Base-by-base conservation (phyloP, 805 yeast genomes). In the Wickerhamiella cacticola region DNA sequence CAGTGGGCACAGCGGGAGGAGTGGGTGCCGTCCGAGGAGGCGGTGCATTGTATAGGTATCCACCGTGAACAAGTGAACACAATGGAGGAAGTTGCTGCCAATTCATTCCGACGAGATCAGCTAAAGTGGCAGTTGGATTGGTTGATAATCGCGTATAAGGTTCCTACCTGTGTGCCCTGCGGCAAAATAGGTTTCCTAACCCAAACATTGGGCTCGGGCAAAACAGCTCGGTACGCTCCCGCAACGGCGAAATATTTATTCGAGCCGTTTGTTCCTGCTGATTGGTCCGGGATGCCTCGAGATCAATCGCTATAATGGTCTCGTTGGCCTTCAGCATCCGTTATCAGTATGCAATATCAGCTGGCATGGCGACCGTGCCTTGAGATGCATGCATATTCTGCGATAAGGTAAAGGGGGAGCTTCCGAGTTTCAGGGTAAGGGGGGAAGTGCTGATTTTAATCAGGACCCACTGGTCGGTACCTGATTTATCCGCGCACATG, bases 351-450 rank as follows among this genome's bases (percentile, higher is more conserved):
- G 36, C 36, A 31, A 31, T 31, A 31, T 31, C 36, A 31, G 36
- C 36, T 31, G 36, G 36, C 36, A 31, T 31, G 36, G 16, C 36
- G 36, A 31, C n/a, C n/a, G n/a, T 15, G 36, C 36, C n/a, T n/a
- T n/a, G n/a, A n/a, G n/a, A 31, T 31, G 36, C 36, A 31, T 15
- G 36, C 36, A 31, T 31, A 5, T 15, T 19, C 28, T 3, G 36
- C 36, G 36, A 31, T 31, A 31, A 31, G 18, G 36, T 19, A 31
- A 18, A 31, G n/a, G 36, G 10, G 21, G 36, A 31, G 21, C 36
- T 31, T 31, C 36, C 36, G 18, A 31, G 36, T 9, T 31, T 31
- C 19, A 31, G 36, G 36, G 36, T 31, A 31, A 13, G 34, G 34
- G 15, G 5, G 9, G 5, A 12, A 15, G n/a, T n/a, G 9, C 15